Percentiles rank a stretch among this genome's conserved stretches.
Conservation (phyloP, 768 basidiomycete species). For the Tulasnella sp. region DNA sequence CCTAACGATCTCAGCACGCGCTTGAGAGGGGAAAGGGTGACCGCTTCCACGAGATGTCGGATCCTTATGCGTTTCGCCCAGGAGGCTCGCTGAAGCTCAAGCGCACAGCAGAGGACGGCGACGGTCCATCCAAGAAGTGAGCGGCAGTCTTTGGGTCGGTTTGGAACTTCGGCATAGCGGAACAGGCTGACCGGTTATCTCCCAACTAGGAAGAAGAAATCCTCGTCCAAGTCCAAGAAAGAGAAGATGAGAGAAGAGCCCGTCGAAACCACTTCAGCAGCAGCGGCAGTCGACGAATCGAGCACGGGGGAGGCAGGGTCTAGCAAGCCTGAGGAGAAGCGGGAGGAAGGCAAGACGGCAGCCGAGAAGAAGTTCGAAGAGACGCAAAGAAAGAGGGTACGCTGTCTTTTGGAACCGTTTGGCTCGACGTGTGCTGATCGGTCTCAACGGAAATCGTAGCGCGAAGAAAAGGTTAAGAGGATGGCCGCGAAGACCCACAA, state of each 20-base stretch:
- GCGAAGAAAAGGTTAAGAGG: constrained; percentile 61
- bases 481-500: constrained; percentile 82
- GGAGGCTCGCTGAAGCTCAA: constrained; percentile 87
- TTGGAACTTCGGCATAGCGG: not conserved
- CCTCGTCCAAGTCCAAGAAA: constrained; percentile 42
- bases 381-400: constrained; percentile 70
- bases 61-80: constrained; percentile 60
- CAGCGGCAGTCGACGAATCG: not conserved
- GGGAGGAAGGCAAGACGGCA: constrained; percentile 56
- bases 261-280: not conserved
- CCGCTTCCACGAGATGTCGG: not conserved
- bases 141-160: constrained; percentile 19
- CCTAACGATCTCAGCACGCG: not conserved
- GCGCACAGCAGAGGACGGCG: constrained; percentile 40
- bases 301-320: constrained; percentile 44
- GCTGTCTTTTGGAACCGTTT: not conserved
- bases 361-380: constrained; percentile 84
- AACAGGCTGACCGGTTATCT: not conserved
- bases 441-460: constrained; percentile 31
- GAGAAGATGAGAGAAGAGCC: constrained; percentile 17
- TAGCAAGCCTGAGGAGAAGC: constrained; percentile 41
- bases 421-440: not conserved
- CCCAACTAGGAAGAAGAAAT: constrained; percentile 66
- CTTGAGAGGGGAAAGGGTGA: not conserved
- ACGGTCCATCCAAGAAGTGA: constrained; percentile 75